These are phyloP conservation scores for Xylaria venustula DNA, from an alignment of 495 filamentous ascomycete genomes.

Conservation along the genomic window DNA sequence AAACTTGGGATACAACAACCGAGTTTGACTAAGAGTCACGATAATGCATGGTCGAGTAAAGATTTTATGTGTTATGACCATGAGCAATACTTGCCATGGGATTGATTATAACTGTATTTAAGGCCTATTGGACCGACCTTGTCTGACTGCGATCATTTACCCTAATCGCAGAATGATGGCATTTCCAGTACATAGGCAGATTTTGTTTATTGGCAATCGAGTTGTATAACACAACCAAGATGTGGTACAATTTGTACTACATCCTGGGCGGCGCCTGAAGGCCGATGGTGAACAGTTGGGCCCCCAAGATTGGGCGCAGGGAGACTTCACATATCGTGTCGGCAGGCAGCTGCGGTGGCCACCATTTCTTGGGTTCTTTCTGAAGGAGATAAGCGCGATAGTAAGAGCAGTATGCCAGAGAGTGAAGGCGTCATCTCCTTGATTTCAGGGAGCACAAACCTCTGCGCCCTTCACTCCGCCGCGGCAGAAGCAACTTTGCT, in stretches of 20 bases:
- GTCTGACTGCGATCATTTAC: neutral
- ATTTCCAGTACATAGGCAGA: neutral
- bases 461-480: slow-evolving; percentile 14
- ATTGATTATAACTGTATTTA: neutral
- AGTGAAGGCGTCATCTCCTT: neutral
- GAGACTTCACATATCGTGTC: neutral
- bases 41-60: neutral
- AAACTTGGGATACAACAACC: neutral
- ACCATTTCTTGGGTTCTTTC: slow-evolving; percentile 43
- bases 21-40: neutral
- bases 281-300: neutral
- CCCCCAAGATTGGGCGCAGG: neutral
- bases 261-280: slow-evolving; percentile 1
- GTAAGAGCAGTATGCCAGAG: slow-evolving; percentile 46
- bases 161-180: neutral
- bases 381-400: slow-evolving; percentile 59
- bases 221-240: slow-evolving; percentile 9
- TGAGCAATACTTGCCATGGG: slow-evolving; percentile 1
- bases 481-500: slow-evolving; percentile 48
- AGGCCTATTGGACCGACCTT: neutral
- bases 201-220: slow-evolving; percentile 11
- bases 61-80: neutral
- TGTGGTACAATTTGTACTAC: slow-evolving; percentile 7
- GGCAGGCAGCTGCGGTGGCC: slow-evolving; percentile 10
- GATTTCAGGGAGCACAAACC: neutral